A percentile compares a stretch with the other conserved stretches of the same genome.
phyloP scores from a whole-genome alignment of 2,329 filamentous ascomycete species.

The Stromatinia cepivora region DNA sequence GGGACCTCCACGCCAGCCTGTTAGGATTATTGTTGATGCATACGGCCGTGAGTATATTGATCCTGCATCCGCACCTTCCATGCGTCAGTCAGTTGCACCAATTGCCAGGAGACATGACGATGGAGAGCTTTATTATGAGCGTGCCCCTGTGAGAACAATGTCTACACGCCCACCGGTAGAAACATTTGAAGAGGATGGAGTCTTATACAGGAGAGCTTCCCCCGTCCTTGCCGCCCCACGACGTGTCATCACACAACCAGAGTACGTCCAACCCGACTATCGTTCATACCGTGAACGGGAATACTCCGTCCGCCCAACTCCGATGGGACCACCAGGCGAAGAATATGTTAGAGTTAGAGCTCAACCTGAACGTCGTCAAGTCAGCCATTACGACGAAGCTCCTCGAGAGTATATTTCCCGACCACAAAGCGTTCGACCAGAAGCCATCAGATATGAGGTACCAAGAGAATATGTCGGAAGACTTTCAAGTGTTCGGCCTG shows the following conservation, averaged over 20 bases:
- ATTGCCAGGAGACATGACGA: conserved; percentile 44
- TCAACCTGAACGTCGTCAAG: conserved; percentile 34
- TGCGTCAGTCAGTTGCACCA: conserved; percentile 56
- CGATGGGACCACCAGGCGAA: conserved; percentile 35
- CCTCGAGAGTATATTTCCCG: conserved; percentile 50
- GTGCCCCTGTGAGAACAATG: conserved; percentile 42
- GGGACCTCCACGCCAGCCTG: conserved; percentile 50
- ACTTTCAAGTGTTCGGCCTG: conserved; percentile 46
- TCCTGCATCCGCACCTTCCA: conserved; percentile 47
- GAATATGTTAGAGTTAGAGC: conserved; percentile 50
- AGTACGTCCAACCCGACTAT: conserved; percentile 51
- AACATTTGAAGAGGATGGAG: conserved; percentile 37
- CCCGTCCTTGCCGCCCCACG: conserved; percentile 53
- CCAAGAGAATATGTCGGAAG: conserved; percentile 46
- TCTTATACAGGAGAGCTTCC: conserved; percentile 51
- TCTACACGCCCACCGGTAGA: conserved; percentile 36
- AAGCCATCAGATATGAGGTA: conserved; percentile 46
- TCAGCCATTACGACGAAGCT: conserved; percentile 48
- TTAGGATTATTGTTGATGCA: conserved; percentile 77
- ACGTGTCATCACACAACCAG: conserved; percentile 63
- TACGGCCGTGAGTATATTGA: conserved; percentile 79
- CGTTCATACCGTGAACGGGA: conserved; percentile 59
- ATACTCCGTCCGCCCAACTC: conserved; percentile 52
- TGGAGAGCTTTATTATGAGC: conserved; percentile 67
- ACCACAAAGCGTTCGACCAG: conserved; percentile 57